Percentiles rank a stretch among this genome's conserved stretches.
These are phyloP conservation scores for Aspergillus caelatus DNA, from an alignment of 2,329 filamentous ascomycete genomes.

Conservation along the genomic window DNA sequence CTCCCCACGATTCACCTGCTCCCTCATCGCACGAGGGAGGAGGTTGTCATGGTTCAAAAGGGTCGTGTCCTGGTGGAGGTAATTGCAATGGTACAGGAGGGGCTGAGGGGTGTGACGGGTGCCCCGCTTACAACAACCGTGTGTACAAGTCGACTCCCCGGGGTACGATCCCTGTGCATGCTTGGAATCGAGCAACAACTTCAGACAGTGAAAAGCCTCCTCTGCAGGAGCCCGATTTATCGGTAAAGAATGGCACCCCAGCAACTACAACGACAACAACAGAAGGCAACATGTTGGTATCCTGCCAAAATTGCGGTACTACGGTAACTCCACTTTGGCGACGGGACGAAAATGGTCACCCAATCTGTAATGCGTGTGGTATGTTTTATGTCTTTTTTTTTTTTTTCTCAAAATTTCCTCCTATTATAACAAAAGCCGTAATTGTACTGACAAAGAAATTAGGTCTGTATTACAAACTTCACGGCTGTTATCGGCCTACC, in stretches of 20 bases:
- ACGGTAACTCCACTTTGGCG: slow-evolving; percentile 97
- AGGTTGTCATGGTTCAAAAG: slow-evolving; percentile 55
- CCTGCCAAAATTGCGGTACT: slow-evolving; percentile 95
- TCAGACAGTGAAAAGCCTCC: slow-evolving; percentile 26
- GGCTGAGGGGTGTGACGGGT: slow-evolving; percentile 91
- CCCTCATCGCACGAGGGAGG: slow-evolving; percentile 36
- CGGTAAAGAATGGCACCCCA: slow-evolving; percentile 23
- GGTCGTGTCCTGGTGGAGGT: slow-evolving; percentile 94
- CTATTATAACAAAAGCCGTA: neutral
- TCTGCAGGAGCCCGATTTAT: slow-evolving; percentile 27
- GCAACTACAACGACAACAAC: slow-evolving; percentile 23
- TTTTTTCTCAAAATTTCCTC: neutral
- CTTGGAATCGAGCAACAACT: slow-evolving; percentile 36
- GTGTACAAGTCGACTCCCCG: slow-evolving; percentile 78
- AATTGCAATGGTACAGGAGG: slow-evolving; percentile 96
- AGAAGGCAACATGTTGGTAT: slow-evolving; percentile 66
- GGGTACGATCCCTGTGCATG: slow-evolving; percentile 38
- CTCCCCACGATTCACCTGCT: slow-evolving; percentile 33
- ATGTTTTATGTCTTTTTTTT: slow-evolving; percentile 43
- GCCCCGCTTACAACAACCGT: slow-evolving; percentile 95
- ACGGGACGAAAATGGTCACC: slow-evolving; percentile 89
- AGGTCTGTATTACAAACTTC: slow-evolving; percentile 96
- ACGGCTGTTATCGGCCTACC: slow-evolving; percentile 87
- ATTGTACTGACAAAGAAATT: neutral
- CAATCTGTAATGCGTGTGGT: slow-evolving; percentile 99